A percentile compares a stretch with the other conserved stretches of the same genome.
Conservation (phyloP, 2,329 filamentous ascomycete genomes). For the Penicillium sp. region DNA sequence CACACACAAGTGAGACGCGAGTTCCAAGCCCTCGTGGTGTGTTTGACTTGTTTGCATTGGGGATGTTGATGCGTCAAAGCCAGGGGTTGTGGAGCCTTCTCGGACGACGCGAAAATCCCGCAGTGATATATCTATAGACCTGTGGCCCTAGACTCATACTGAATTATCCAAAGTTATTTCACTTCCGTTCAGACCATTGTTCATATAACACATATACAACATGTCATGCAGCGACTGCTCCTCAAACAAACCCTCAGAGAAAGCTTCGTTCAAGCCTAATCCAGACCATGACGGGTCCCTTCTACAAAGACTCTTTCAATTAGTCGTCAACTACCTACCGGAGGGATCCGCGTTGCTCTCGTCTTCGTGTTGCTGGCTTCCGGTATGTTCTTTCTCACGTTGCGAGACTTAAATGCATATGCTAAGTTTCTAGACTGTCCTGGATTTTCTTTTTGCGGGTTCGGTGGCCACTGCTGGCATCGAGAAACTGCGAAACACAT, state of each 20-base stretch:
- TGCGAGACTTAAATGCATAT: background rate
- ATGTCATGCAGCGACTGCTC: background rate
- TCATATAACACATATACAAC: background rate
- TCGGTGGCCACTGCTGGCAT: slow-evolving; percentile 18
- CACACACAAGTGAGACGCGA: background rate
- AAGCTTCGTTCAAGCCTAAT: background rate
- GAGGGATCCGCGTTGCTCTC: slow-evolving; percentile 20
- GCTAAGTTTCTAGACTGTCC: slow-evolving; percentile 10
- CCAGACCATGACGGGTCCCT: background rate
- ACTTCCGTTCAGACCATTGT: background rate
- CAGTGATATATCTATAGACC: background rate
- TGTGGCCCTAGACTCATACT: background rate
- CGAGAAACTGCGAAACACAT: slow-evolving; percentile 12
- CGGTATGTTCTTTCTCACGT: slow-evolving; percentile 6
- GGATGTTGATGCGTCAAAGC: background rate
- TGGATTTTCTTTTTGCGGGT: slow-evolving; percentile 20
- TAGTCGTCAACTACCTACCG: slow-evolving; percentile 7
- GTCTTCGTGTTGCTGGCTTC: slow-evolving; percentile 17
- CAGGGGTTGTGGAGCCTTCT: background rate
- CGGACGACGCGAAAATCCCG: slow-evolving; percentile 1
- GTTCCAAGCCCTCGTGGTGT: background rate
- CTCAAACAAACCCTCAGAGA: background rate
- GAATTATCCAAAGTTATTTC: no score
- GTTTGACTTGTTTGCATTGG: background rate
- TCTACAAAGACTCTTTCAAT: background rate